These are phyloP conservation scores for Diddensiella transvaalensis DNA, from an alignment of 805 yeast genomes.

Conservation along the genomic window DNA sequence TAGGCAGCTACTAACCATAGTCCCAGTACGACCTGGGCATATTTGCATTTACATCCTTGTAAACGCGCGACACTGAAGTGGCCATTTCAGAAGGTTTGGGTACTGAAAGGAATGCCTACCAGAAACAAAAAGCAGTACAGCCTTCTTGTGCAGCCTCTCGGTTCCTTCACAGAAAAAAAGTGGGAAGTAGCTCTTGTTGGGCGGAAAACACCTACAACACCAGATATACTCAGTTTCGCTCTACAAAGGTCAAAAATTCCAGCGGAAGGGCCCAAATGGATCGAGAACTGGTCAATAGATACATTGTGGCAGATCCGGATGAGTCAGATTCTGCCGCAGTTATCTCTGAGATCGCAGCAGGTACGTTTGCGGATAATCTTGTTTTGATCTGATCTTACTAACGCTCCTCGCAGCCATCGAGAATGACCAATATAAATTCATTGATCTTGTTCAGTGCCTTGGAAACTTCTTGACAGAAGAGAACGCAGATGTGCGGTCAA, in stretches of 20 bases:
- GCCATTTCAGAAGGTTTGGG: slow-evolving; percentile 1
- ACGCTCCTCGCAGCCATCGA: slow-evolving; percentile 29
- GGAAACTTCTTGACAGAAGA: slow-evolving; percentile 65
- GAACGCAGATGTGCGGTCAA: slow-evolving; percentile 48
- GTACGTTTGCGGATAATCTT: too few relatives aligned
- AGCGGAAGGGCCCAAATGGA: too few relatives aligned
- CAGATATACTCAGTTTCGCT: too few relatives aligned
- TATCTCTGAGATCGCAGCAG: slow-evolving; percentile 28
- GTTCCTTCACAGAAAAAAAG: too few relatives aligned
- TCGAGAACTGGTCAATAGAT: slow-evolving; percentile 20
- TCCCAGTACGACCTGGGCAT: slow-evolving; percentile 88
- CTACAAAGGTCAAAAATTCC: too few relatives aligned
- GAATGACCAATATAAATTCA: slow-evolving; percentile 34
- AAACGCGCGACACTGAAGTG: slow-evolving; percentile 59
- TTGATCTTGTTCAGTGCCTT: slow-evolving; percentile 53
- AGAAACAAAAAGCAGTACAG: too few relatives aligned
- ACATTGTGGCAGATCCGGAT: slow-evolving; percentile 40
- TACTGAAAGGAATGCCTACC: too few relatives aligned
- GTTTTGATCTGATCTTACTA: too few relatives aligned
- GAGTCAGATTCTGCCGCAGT: slow-evolving; percentile 27
- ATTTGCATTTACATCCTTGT: slow-evolving; percentile 70
- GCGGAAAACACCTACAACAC: too few relatives aligned
- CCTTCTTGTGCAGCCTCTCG: too few relatives aligned
- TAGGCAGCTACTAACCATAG: slow-evolving; percentile 36
- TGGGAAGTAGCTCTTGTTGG: too few relatives aligned